Base-by-base conservation (phyloP, 352 stramenopile genomes). In the Saprolegnia diclina region DNA sequence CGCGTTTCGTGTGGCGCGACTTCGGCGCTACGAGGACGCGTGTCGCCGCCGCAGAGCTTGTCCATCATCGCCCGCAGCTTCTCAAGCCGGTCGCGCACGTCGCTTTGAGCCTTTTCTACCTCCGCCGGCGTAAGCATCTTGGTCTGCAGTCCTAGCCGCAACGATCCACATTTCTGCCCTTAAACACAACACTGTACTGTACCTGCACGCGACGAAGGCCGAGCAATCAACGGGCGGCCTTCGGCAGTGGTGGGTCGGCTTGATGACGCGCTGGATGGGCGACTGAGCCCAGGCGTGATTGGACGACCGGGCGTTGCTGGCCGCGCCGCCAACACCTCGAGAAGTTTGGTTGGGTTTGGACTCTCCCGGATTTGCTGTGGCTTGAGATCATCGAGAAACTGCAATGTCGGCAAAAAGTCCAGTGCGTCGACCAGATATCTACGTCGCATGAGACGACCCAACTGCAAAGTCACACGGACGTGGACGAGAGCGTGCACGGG, bases 361-460 rank as follows among this genome's bases (percentile, higher is more conserved):
- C 40, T 56, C 7, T 66, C 48, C 35, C 44, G 55, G 45, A 68
- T 66, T 45, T 68, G 56, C 42, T 55, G 26, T 5, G n/a, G 72
- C 46, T 32, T 89, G 81, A 92, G 75, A 19, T 65, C 77, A 50
- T 92, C 81, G 4, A 92, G 73, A 16, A 83, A 89, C 71, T 84
- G 86, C 14, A 90, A 73, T 9, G 81, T 73, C 19, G 82, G 80
- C 13, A 90, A 56, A 7, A 71, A 71, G 1, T 65, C 64, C 32
- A 76, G 53, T 6, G 89, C 40, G 22, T 89, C 79, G 18, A 83
- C 70, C n/a, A 89, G 66, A 42, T 89, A 90, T 10, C 81, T 89
- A 18, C 40, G 35, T 38, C 45, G n/a, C 16, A 38, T 54, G 50
- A 21, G n/a, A n/a, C 45, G 10, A 57, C 42, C 16, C 11, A 29